phyloP scores from a whole-genome alignment of 805 yeast species.

The Ogataea sp. region DNA sequence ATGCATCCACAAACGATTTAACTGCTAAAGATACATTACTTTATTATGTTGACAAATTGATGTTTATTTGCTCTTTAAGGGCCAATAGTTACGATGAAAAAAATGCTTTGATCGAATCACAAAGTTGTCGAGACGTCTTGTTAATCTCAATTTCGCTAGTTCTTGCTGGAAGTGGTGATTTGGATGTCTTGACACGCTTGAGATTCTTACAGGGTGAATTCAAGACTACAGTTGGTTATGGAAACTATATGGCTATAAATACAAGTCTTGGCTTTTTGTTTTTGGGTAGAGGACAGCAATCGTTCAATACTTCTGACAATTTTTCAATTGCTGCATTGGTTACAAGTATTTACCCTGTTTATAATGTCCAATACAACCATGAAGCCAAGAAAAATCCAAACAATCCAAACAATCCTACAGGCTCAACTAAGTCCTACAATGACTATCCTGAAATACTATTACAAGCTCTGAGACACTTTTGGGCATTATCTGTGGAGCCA shows the following conservation, averaged over 20 bases:
- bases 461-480: constrained; percentile 82
- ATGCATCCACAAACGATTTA: constrained; percentile 59
- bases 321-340: constrained; percentile 63
- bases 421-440: no score
- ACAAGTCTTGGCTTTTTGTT: constrained; percentile 83
- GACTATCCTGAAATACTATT: constrained; percentile 52
- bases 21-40: constrained; percentile 49
- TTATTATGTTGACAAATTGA: constrained; percentile 43
- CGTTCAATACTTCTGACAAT: constrained; percentile 50
- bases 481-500: constrained; percentile 79
- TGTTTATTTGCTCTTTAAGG: constrained; percentile 32
- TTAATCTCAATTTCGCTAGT: constrained; percentile 61
- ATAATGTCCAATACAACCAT: constrained; percentile 28
- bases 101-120: constrained; percentile 45
- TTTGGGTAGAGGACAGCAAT: constrained; percentile 88
- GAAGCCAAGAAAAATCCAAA: constrained; percentile 4
- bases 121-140: constrained; percentile 48
- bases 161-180: constrained; percentile 90
- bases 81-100: constrained; percentile 44
- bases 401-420: no score
- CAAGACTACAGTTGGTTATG: constrained; percentile 37
- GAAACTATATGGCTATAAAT: constrained; percentile 69
- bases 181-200: constrained; percentile 65
- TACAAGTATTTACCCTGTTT: constrained; percentile 71
- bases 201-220: constrained; percentile 60